These are phyloP conservation scores for Trichosporon sp. DNA, from an alignment of 1,284 basidiomycete genomes.

Conservation along the genomic window DNA sequence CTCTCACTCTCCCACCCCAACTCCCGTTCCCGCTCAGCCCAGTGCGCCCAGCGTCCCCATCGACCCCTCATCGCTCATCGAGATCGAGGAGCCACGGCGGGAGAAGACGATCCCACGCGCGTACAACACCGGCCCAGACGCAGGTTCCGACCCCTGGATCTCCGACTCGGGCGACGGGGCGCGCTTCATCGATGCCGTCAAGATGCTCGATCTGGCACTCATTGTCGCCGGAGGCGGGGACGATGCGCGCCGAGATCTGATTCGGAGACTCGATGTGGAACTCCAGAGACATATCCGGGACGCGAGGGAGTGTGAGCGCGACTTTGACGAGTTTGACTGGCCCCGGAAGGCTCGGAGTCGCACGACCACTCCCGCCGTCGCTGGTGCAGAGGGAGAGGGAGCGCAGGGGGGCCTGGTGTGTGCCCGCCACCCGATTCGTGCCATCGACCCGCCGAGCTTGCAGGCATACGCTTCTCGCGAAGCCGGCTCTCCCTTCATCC, in stretches of 20 bases:
- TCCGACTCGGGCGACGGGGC: conserved; percentile 25
- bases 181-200: conserved; percentile 54
- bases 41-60: neutral
- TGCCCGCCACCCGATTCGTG: conserved; percentile 52
- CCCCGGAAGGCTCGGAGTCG: conserved; percentile 55
- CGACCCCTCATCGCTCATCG: too few species aligned
- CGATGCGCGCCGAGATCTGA: conserved; percentile 54
- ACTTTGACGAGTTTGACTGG: conserved; percentile 58
- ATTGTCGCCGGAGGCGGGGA: conserved; percentile 81
- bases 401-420: conserved; percentile 9
- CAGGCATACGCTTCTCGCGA: conserved; percentile 60
- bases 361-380: too few species aligned
- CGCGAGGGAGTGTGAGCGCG: neutral
- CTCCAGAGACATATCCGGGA: conserved; percentile 15
- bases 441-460: conserved; percentile 63
- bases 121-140: neutral
- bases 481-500: conserved; percentile 68
- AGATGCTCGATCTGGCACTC: conserved; percentile 73
- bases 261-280: conserved; percentile 60
- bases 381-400: conserved; percentile 38
- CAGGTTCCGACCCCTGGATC: neutral
- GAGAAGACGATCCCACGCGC: neutral
- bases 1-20: too few species aligned
- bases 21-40: too few species aligned
- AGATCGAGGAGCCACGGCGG: neutral